Evolutionary conservation across 202 grass and related monocot species (phyloP).

Genomic region (Eragrostis tef): DNA sequence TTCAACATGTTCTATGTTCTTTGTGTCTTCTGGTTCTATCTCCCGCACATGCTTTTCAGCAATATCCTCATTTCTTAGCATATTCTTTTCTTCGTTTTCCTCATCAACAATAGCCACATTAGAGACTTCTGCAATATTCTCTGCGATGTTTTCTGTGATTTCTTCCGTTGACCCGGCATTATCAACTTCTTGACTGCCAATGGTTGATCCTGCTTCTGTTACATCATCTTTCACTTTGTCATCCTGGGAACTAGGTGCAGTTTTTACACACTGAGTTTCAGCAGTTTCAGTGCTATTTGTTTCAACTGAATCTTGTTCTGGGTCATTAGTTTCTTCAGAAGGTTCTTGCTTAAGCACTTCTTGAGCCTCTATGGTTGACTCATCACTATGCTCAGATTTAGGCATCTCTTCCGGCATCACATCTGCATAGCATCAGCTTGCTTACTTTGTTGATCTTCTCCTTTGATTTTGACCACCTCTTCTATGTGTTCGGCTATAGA

Average conservation of each 20-base stretch:
- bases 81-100: slow-evolving; percentile 33
- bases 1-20: slow-evolving; percentile 44
- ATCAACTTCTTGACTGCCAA: slow-evolving; percentile 35
- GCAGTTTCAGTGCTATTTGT: slow-evolving; percentile 33
- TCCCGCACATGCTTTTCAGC: not conserved
- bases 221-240: slow-evolving; percentile 33
- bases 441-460: slow-evolving; percentile 40
- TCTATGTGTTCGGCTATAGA: slow-evolving; percentile 29
- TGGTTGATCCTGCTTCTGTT: slow-evolving; percentile 35
- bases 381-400: slow-evolving; percentile 28
- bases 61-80: slow-evolving; percentile 28
- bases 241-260: slow-evolving; percentile 33
- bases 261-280: slow-evolving; percentile 30
- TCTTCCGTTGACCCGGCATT: slow-evolving; percentile 45
- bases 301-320: slow-evolving; percentile 29
- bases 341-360: slow-evolving; percentile 46
- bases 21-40: slow-evolving; percentile 50
- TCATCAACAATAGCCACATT: slow-evolving; percentile 29
- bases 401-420: slow-evolving; percentile 9
- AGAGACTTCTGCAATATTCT: slow-evolving; percentile 35
- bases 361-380: slow-evolving; percentile 17
- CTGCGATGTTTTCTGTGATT: slow-evolving; percentile 26
- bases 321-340: slow-evolving; percentile 31
- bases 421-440: slow-evolving; percentile 34
- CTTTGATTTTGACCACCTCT: slow-evolving; percentile 21